Evolutionary conservation across 805 yeast species (phyloP).

Genomic region (Hanseniaspora pseudoguilliermondii): DNA sequence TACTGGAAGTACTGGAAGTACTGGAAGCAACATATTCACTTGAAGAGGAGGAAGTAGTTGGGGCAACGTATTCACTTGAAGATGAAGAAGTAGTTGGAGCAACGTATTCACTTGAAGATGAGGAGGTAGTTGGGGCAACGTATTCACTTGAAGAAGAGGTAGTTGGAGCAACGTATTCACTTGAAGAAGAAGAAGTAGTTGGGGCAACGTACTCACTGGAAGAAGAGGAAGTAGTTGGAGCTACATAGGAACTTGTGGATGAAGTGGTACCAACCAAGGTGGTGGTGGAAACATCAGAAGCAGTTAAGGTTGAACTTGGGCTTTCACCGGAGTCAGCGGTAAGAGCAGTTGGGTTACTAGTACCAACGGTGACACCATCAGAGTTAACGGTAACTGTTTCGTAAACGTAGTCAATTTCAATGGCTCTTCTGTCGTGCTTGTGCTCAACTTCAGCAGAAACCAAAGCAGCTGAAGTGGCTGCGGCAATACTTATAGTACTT

Average conservation of each 20-base stretch:
- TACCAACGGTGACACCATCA: constrained; percentile 34
- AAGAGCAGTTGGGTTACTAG: constrained; percentile 21
- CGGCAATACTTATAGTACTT: constrained; percentile 25
- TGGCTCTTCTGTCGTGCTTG: constrained; percentile 40
- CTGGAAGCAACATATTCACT: constrained; percentile 20
- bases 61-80: constrained; percentile 24
- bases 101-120: constrained; percentile 20
- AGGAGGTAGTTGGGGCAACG: constrained; percentile 20
- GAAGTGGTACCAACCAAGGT: constrained; percentile 1
- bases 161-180: constrained; percentile 19
- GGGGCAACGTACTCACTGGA: constrained; percentile 18
- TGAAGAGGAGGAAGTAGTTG: constrained; percentile 27
- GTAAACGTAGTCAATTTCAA: constrained; percentile 40
- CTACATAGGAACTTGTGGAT: constrained; percentile 21
- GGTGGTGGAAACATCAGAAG: constrained; percentile 15
- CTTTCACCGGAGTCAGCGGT: constrained; percentile 14
- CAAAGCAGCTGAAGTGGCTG: constrained; percentile 21
- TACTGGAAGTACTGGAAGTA: constrained; percentile 18
- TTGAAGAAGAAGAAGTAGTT: constrained; percentile 18
- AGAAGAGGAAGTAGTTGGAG: constrained; percentile 21
- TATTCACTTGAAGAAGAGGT: constrained; percentile 14
- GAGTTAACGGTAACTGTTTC: constrained; percentile 43
- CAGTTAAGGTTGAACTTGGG: constrained; percentile 15
- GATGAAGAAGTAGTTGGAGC: constrained; percentile 20
- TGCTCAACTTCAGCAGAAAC: constrained; percentile 27